Base-by-base conservation (phyloP, 208 protist species). In the Trypanosoma cruzi region DNA sequence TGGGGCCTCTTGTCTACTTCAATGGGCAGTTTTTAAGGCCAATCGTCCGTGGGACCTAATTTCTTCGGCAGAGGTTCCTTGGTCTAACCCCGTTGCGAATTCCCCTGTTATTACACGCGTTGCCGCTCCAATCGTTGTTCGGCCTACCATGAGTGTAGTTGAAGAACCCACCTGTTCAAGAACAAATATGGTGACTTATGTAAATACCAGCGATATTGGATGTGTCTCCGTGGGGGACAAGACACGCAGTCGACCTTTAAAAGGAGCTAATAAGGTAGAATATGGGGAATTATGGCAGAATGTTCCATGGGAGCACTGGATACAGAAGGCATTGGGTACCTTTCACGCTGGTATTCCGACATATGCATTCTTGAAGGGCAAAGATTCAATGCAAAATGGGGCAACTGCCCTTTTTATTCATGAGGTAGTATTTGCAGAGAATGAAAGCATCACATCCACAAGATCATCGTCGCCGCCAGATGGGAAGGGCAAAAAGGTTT, bases 41-140 rank as follows among this genome's bases (percentile, higher is more conserved):
- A n/a, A 67, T 40, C 60, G 62, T 34, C 61, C 70, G n/a, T 75
- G 70, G 70, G 46, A 75, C 46, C 37, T 75, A 49, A 62, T 75
- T 52, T 18, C 50, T 5, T 52, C 49, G 10, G 26, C 29, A 24
- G 60, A 42, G 31, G n/a, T 75, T 49, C 53, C 62, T 29, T 75
- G 70, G 70, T 75, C 70, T 18, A 60, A 6, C 24, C 20, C 36
- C 22, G 31, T 52, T 32, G 40, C 29, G 49, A 36, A 46, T 4
- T 61, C 54, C 7, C 70, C 70, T 3, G 36, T 44, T 20, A 62
- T 75, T 34, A 75, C 70, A 46, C 70, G 62, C 28, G 20, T 75
- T 37, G 14, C 50, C 29, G 2, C 18, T 46, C 60, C 70, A 46
- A 37, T 49, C 63, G 29, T 16, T 31, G 7, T 22, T 24, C 20